Evolutionary conservation across 768 basidiomycete genomes (phyloP), one percentile per base, ranked within the genome.

Genomic region (Suillus alpinus): DNA sequence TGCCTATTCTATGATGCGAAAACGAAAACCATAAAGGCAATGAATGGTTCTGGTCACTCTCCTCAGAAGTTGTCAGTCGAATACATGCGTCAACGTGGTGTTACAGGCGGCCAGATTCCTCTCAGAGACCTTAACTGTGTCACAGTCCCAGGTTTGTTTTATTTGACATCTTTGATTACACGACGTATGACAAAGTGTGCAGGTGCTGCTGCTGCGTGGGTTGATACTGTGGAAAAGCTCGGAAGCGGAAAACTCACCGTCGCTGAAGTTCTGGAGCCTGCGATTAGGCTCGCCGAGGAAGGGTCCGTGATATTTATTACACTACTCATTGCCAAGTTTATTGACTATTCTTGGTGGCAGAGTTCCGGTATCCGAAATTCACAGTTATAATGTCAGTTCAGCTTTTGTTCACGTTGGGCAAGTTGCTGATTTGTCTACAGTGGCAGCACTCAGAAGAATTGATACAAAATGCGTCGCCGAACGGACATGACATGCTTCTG

Each of bases 151-250:
- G 90, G 91, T 84, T 39, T 52, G 1, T 40, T 40, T 53, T 26
- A 40, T n/a, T 36, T 13, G 26, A 50, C 13, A 4, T 6, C 36
- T 5, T 61, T 26, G 57, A 10, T 37, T 67, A 59, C 10, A 31
- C 9, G 37, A 20, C 63, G 41, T 40, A 16, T 60, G 60, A 40
- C 49, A 14, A 31, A 36, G 73, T 69, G 26, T 69, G 34, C 69
- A 84, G 95, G 96, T 56, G 90, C 92, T n/a, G 92, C 95, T 3
- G 92, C 94, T 37, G 94, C 94, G 16, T 98, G 96, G 95, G 79
- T 92, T 18, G 97, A 98, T 72, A 91, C 94, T 0, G 80, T 98
- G 37, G 84, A 91, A 62, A 77, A 78, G 41, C 86, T 97, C 58
- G 96, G 96, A 18, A 92, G 86, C 63, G 89, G 92, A 10, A 71